Evolutionary conservation across 2,329 filamentous ascomycete genomes (phyloP).

Genomic region (Knufia petricola): DNA sequence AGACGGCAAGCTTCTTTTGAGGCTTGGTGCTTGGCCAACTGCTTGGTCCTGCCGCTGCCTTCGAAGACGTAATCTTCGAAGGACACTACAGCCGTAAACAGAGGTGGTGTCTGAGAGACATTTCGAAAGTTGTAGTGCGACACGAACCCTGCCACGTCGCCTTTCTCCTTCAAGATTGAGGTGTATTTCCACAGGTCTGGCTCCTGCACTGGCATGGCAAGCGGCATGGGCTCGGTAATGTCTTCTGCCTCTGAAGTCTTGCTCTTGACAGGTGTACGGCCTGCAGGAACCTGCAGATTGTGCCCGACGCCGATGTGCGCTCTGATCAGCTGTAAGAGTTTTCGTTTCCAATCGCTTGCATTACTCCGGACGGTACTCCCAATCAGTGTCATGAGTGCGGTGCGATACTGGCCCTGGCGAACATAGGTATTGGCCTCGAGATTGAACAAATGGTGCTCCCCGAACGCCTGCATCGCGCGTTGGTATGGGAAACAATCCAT

Average conservation of each 20-base stretch:
- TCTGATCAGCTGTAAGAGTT: background rate
- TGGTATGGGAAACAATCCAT: conserved; percentile 1
- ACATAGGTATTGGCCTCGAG: background rate
- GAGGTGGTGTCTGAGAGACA: background rate
- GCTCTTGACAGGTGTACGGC: background rate
- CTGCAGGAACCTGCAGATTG: too few relatives aligned
- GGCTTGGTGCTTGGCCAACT: background rate
- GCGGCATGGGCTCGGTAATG: background rate
- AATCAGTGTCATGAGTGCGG: background rate
- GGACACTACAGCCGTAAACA: background rate
- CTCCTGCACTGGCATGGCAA: background rate
- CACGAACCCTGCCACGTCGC: background rate
- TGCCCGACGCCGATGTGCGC: background rate
- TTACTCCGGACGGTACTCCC: background rate
- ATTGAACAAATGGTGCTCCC: conserved; percentile 1
- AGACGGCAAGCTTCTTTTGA: background rate
- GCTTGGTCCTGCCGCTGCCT: background rate
- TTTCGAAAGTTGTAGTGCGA: background rate
- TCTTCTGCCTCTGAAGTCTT: background rate
- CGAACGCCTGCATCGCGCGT: background rate
- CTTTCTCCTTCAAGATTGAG: background rate
- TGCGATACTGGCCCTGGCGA: background rate
- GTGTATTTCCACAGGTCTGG: background rate
- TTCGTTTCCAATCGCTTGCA: background rate
- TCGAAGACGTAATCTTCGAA: conserved; percentile 1